These are phyloP conservation scores for Astrocystis sublimbata DNA, from an alignment of 495 filamentous ascomycete genomes.

Conservation along the genomic window DNA sequence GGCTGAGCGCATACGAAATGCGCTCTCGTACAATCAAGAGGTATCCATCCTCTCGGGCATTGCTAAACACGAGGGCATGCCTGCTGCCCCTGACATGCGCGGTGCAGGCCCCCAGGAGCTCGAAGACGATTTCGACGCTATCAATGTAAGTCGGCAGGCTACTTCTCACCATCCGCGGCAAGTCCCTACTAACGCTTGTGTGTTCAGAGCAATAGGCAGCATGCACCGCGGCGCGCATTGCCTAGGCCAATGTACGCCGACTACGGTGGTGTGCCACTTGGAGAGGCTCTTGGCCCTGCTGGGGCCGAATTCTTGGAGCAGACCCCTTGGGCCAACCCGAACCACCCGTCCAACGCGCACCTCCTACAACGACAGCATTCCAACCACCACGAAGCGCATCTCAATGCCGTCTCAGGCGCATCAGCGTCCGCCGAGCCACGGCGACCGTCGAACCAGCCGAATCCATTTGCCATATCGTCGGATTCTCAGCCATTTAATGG, in stretches of 20 bases:
- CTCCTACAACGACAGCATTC: slow-evolving; percentile 45
- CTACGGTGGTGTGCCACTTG: slow-evolving; percentile 41
- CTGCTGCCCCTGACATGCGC: slow-evolving; percentile 82
- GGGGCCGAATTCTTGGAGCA: slow-evolving; percentile 82
- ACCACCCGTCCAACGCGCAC: slow-evolving; percentile 69
- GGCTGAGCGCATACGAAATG: slow-evolving; percentile 71
- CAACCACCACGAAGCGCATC: slow-evolving; percentile 32
- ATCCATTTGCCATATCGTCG: slow-evolving; percentile 29
- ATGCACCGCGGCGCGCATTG: slow-evolving; percentile 24
- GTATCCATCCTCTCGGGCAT: slow-evolving; percentile 88
- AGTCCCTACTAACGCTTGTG: slow-evolving; percentile 6
- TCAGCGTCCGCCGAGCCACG: slow-evolving; percentile 33
- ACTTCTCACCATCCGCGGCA: not conserved
- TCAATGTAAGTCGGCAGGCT: slow-evolving; percentile 68
- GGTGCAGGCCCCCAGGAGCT: slow-evolving; percentile 70
- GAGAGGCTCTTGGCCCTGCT: slow-evolving; percentile 56
- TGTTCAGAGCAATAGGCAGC: slow-evolving; percentile 30
- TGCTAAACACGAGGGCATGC: slow-evolving; percentile 92
- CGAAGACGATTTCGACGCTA: slow-evolving; percentile 84
- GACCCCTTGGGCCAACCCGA: slow-evolving; percentile 85
- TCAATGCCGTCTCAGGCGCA: slow-evolving; percentile 22
- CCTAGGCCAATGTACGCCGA: slow-evolving; percentile 31
- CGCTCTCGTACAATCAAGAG: slow-evolving; percentile 88
- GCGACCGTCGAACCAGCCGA: slow-evolving; percentile 37
- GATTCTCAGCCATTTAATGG: slow-evolving; percentile 29